Base-by-base conservation (phyloP, 305 asterid genomes). In the Petunia hybrid region DNA sequence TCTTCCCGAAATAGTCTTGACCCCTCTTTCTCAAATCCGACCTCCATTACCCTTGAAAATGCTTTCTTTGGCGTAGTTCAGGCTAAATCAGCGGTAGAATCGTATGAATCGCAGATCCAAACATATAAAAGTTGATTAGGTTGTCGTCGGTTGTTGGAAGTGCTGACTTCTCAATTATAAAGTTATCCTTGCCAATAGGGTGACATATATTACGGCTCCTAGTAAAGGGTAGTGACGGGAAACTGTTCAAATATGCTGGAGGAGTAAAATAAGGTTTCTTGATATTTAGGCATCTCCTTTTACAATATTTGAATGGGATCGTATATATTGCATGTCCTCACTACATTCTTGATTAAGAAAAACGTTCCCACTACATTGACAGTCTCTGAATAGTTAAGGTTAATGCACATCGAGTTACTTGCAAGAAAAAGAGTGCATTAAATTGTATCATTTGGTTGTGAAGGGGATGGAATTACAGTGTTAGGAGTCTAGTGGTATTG, bases 221-320 rank as follows among this genome's bases (percentile, higher is more conserved):
- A 10, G 10, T 48, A n/a, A 48, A 61, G 12, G 43, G 61, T 1
- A 31, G 5, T 69, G 61, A 48, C 42, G 10, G 22, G 5, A 51
- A 71, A 6, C 61, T 4, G 61, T 46, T 31, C 1, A 12, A 67
- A n/a, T 4, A 46, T 71, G 77, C 31, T 71, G 12, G 43, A 46
- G 36, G 12, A 10, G 31, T 46, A 10, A 9, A 71, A 71, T 31
- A 46, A 71, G 10, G 35, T 71, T 31, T 71, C 12, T 46, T 61
- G 31, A 46, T 46, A 71, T 35, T 31, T 71, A 3, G 46, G 43
- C 61, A 46, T 70, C 77, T 1, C 5, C 31, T 8, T 71, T 31
- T 71, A 31, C 77, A 36, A 5, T 46, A 31, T 71, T 43, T 48
- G 77, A 48, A 48, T 10, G 41, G 77, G 77, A 6, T 46, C 43